phyloP scores from a whole-genome alignment of 805 yeast species.

The Citeromyces nyonsensis region DNA sequence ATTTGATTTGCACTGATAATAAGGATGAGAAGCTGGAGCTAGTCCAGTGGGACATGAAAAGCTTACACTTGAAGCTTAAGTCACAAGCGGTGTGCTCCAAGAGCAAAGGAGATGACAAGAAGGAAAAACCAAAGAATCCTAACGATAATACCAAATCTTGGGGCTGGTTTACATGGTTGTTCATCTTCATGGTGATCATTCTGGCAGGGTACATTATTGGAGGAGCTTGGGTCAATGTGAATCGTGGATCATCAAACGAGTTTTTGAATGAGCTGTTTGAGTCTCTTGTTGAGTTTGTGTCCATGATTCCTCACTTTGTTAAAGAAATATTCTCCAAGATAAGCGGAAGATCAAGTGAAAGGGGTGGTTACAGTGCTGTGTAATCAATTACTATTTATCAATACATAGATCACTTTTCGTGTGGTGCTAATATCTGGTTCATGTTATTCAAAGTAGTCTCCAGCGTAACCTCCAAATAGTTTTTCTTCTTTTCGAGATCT shows the following conservation, averaged over 20 bases:
- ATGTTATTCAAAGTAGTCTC: conserved; percentile 57
- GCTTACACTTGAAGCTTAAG: conserved; percentile 13
- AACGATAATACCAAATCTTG: conserved; percentile 25
- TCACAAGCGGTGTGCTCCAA: conserved; percentile 23
- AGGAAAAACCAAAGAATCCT: conserved; percentile 12
- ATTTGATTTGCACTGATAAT: conserved; percentile 26
- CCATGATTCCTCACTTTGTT: conserved; percentile 48
- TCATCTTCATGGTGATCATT: conserved; percentile 55
- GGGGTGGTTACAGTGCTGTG: conserved; percentile 93
- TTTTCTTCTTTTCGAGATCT: conserved; percentile 50
- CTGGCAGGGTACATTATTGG: conserved; percentile 59
- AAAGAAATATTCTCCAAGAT: conserved; percentile 55
- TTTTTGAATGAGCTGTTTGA: conserved; percentile 63
- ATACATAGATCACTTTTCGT: neutral
- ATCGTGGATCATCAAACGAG: conserved; percentile 54
- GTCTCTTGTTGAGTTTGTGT: conserved; percentile 37
- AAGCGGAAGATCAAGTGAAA: conserved; percentile 39
- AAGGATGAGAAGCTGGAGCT: conserved; percentile 14
- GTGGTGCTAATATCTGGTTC: conserved; percentile 21
- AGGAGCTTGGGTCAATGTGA: conserved; percentile 64
- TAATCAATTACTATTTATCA: conserved; percentile 13
- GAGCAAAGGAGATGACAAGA: conserved; percentile 12
- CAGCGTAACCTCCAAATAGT: conserved; percentile 61
- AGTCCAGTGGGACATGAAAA: conserved; percentile 20
- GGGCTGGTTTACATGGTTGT: conserved; percentile 77